These are phyloP conservation scores for Mallotus repandus DNA, from an alignment of 441 rosid species.

Conservation along the genomic window DNA sequence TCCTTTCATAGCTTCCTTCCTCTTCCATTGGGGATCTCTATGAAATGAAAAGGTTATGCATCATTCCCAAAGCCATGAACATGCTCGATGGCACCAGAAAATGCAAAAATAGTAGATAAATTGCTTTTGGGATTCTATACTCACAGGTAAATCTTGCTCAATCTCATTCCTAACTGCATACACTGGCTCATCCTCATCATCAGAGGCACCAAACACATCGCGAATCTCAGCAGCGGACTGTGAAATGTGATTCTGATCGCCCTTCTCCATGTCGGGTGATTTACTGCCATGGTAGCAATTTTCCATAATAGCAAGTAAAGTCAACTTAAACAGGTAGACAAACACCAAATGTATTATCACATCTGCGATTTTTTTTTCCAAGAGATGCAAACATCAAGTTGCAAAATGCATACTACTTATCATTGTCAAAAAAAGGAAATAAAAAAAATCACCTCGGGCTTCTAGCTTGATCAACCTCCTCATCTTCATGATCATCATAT, in stretches of 20 bases:
- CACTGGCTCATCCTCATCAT: slow-evolving; percentile 79
- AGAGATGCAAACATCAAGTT: background rate
- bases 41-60: slow-evolving; percentile 17
- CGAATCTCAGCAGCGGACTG: slow-evolving; percentile 86
- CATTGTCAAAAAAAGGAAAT: background rate
- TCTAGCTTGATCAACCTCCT: slow-evolving; percentile 82
- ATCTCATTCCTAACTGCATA: slow-evolving; percentile 65
- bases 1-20: slow-evolving; percentile 72
- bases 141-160: slow-evolving; percentile 65
- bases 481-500: slow-evolving; percentile 73
- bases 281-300: slow-evolving; percentile 36
- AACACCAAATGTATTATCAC: background rate
- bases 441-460: slow-evolving; percentile 52
- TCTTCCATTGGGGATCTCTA: slow-evolving; percentile 83
- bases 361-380: background rate
- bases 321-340: slow-evolving; percentile 14
- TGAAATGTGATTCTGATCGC: slow-evolving; percentile 43
- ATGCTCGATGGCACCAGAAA: slow-evolving; percentile 14
- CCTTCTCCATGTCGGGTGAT: slow-evolving; percentile 65
- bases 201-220: slow-evolving; percentile 97
- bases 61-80: slow-evolving; percentile 11
- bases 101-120: slow-evolving; percentile 15
- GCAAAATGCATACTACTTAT: background rate
- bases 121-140: slow-evolving; percentile 28
- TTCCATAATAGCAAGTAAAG: slow-evolving; percentile 18